These are phyloP conservation scores for Pseudopyricularia cyperi DNA, from an alignment of 2,329 filamentous ascomycete genomes.

Conservation along the genomic window DNA sequence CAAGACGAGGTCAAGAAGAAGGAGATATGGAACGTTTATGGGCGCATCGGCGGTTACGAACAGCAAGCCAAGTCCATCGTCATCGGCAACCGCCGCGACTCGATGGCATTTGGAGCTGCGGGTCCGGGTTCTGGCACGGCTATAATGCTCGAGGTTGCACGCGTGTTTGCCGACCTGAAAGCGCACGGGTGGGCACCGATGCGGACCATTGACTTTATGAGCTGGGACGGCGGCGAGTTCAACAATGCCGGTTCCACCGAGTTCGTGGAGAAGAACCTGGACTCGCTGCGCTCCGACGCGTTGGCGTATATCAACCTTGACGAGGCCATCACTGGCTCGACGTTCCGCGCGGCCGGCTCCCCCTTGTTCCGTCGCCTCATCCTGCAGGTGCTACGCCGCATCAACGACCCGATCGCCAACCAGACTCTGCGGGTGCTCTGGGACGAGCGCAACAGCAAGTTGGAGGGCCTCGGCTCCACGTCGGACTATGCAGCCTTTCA, in stretches of 20 bases:
- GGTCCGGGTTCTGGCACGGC: slow-evolving; percentile 84
- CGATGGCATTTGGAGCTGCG: slow-evolving; percentile 78
- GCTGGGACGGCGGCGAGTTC: slow-evolving; percentile 90
- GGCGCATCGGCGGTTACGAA: slow-evolving; percentile 72
- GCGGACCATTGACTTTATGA: slow-evolving; percentile 92
- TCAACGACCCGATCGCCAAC: slow-evolving; percentile 60
- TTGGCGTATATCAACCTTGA: slow-evolving; percentile 90
- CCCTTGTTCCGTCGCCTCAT: slow-evolving; percentile 67
- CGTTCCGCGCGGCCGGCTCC: slow-evolving; percentile 68
- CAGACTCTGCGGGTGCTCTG: slow-evolving; percentile 63
- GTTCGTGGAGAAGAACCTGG: slow-evolving; percentile 76
- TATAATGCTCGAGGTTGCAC: slow-evolving; percentile 77
- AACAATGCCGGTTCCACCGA: slow-evolving; percentile 92
- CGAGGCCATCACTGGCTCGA: slow-evolving; percentile 60
- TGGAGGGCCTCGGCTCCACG: slow-evolving; percentile 59
- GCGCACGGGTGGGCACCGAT: slow-evolving; percentile 75
- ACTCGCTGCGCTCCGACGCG: slow-evolving; percentile 57
- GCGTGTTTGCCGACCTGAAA: slow-evolving; percentile 69
- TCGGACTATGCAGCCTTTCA: slow-evolving; percentile 88
- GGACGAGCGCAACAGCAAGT: slow-evolving; percentile 46
- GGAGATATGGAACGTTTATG: slow-evolving; percentile 85
- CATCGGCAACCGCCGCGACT: slow-evolving; percentile 85
- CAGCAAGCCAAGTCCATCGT: slow-evolving; percentile 68
- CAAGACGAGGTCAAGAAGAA: slow-evolving; percentile 76
- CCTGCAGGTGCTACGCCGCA: slow-evolving; percentile 58